Evolutionary conservation across 2,329 filamentous ascomycete genomes (phyloP).

Genomic region (Xylariaceae sp.): DNA sequence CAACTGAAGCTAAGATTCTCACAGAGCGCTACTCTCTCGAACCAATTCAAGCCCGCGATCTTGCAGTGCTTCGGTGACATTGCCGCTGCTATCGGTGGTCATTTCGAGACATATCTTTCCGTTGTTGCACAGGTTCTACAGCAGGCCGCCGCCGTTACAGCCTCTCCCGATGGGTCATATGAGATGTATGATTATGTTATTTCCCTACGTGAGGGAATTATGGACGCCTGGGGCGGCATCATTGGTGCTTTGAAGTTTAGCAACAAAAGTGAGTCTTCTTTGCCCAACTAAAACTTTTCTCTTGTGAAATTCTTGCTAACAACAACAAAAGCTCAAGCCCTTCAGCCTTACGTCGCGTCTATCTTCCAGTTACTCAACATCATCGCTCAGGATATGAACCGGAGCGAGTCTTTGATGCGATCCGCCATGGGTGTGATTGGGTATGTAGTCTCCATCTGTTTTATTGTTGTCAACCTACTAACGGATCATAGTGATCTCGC

Average conservation of each 20-base stretch:
- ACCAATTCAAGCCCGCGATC: slow-evolving; percentile 97
- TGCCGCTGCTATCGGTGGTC: slow-evolving; percentile 83
- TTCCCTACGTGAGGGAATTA: slow-evolving; percentile 91
- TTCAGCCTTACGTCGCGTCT: slow-evolving; percentile 72
- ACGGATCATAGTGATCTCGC: slow-evolving; percentile 70
- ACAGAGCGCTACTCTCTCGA: slow-evolving; percentile 76
- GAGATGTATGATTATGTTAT: slow-evolving; percentile 98
- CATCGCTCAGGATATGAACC: slow-evolving; percentile 76
- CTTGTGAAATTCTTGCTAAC: slow-evolving; percentile 26
- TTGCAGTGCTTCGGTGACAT: slow-evolving; percentile 98
- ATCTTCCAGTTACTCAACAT: slow-evolving; percentile 84
- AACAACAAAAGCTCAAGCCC: slow-evolving; percentile 51
- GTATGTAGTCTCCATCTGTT: slow-evolving; percentile 46
- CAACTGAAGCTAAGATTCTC: slow-evolving; percentile 32
- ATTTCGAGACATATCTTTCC: slow-evolving; percentile 88
- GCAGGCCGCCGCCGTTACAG: slow-evolving; percentile 79
- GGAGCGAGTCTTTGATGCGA: slow-evolving; percentile 85
- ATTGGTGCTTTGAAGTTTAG: slow-evolving; percentile 88
- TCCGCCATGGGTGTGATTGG: slow-evolving; percentile 97
- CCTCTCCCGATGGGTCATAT: slow-evolving; percentile 73
- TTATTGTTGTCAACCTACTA: neutral
- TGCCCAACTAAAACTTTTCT: slow-evolving; percentile 12
- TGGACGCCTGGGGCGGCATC: slow-evolving; percentile 98
- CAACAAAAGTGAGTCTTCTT: slow-evolving; percentile 58
- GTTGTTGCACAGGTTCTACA: slow-evolving; percentile 92